A percentile compares a stretch with the other conserved stretches of the same genome.
These are phyloP conservation scores for Chamaecyparis obtusa DNA, from an alignment of 75 land plant species.

Conservation along the genomic window DNA sequence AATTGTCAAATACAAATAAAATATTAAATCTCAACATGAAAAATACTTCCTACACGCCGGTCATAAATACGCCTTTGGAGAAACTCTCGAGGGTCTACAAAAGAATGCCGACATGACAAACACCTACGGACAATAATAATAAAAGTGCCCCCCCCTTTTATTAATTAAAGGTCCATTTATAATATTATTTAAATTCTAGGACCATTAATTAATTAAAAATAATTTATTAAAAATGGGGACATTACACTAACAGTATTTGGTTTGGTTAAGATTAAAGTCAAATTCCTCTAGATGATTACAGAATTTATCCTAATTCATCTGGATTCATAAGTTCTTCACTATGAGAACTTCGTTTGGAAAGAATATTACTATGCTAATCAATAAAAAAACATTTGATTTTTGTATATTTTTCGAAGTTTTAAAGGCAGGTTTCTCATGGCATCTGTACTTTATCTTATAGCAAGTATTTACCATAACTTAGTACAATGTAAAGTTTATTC, in stretches of 20 bases:
- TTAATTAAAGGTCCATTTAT: too few relatives aligned
- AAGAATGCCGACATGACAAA: too few relatives aligned
- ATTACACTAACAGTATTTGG: background rate
- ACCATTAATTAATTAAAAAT: too few relatives aligned
- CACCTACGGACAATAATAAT: too few relatives aligned
- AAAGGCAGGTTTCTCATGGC: background rate
- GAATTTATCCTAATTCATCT: background rate
- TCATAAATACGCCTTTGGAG: too few relatives aligned
- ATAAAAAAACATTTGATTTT: background rate
- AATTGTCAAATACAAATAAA: too few relatives aligned
- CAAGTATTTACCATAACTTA: background rate
- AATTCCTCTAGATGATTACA: background rate
- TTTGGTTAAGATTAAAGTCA: background rate
- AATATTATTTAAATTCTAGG: too few relatives aligned
- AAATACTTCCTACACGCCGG: too few relatives aligned
- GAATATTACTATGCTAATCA: background rate
- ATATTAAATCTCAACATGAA: too few relatives aligned
- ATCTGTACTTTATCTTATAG: background rate
- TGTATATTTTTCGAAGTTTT: background rate
- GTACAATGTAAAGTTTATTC: background rate
- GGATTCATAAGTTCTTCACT: background rate
- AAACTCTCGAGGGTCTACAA: too few relatives aligned
- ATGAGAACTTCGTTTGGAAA: background rate
- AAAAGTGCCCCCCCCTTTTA: too few relatives aligned
- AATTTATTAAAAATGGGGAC: too few relatives aligned